Base-by-base conservation (phyloP, 257 asterid species). In the Salvia miltiorrhiza region DNA sequence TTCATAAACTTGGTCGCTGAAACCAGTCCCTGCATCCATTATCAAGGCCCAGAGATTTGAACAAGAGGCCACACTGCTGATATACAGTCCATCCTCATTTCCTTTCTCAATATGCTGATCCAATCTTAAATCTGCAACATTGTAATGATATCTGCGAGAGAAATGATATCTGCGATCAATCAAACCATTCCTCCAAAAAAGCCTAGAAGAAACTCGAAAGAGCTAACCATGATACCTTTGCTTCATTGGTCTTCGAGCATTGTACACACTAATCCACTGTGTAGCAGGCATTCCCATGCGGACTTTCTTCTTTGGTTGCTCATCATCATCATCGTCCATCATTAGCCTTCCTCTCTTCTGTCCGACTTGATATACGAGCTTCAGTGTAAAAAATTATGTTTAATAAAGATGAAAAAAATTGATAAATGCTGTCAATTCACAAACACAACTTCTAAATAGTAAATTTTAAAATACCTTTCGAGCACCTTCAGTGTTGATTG, bases 21-120 rank as follows among this genome's bases (percentile, higher is more conserved):
- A 87, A 61, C 92, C 95, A 19, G 96, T 89, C 61, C 92, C 92
- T 40, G 90, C 88, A 74, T 89, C 96, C 95, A 89, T 85, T 67
- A 89, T 82, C 48, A 89, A 63, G 63, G 96, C 90, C 96, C 96
- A 89, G 54, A 87, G 78, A 68, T 82, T 85, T 12, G 81, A 78
- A 75, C 86, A 78, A 53, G 95, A 89, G 41, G 92, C 85, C 55
- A 87, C 88, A 10, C 87, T 62, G 73, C 90, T 87, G 78, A 89
- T 89, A 50, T 49, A 87, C 32, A 89, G 65, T 20, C 95, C 90
- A 77, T 89, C 95, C 41, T 71, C 90, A n/a, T 79, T 82, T 80
- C 96, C 96, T 82, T 82, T 87, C 41, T 80, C 88, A 57, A 89
- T 79, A 77, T 85, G 95, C 79, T 85, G 95, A 56, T 85, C 21